Percentiles rank a stretch among this genome's conserved stretches.
Conservation (phyloP, 2,329 filamentous ascomycete genomes). For the Cladobotryum mycophilum region DNA sequence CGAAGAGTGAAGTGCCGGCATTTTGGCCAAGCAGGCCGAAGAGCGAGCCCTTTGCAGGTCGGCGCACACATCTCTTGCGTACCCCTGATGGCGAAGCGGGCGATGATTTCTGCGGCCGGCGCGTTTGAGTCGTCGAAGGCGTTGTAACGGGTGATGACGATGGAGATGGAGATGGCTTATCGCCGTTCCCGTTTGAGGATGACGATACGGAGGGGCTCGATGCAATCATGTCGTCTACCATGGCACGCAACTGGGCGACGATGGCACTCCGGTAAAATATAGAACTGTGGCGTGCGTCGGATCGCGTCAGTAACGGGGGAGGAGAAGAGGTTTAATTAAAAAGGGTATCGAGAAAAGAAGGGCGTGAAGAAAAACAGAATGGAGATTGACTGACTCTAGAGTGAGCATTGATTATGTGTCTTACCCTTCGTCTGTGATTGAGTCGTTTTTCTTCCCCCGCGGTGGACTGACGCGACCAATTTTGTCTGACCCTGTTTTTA, state of each 20-base stretch:
- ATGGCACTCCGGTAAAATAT: slow-evolving; percentile 23
- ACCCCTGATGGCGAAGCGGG: slow-evolving; percentile 8
- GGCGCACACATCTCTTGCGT: slow-evolving; percentile 22
- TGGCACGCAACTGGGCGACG: slow-evolving; percentile 23
- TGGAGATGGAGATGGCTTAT: background rate
- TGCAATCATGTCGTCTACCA: slow-evolving; percentile 19
- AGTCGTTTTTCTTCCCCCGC: slow-evolving; percentile 3
- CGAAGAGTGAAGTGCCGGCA: slow-evolving; percentile 41
- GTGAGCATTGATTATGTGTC: slow-evolving; percentile 19
- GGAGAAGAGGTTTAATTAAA: background rate
- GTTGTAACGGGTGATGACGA: slow-evolving; percentile 14
- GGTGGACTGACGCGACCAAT: slow-evolving; percentile 5
- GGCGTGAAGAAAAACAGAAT: background rate
- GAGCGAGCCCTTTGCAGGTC: slow-evolving; percentile 43
- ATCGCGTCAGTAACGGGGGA: background rate
- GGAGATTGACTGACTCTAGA: slow-evolving; percentile 21
- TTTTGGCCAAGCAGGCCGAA: slow-evolving; percentile 47
- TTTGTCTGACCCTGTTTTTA: background rate
- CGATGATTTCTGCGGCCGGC: slow-evolving; percentile 4
- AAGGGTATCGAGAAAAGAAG: too few species aligned
- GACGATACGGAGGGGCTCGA: slow-evolving; percentile 9
- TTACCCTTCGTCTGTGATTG: background rate
- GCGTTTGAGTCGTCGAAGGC: slow-evolving; percentile 22
- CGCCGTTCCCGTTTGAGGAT: background rate
- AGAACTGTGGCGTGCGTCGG: background rate